A percentile compares a stretch with the other conserved stretches of the same genome.
These are phyloP conservation scores for Phialophora expanda DNA, from an alignment of 2,329 filamentous ascomycete genomes.

Conservation along the genomic window DNA sequence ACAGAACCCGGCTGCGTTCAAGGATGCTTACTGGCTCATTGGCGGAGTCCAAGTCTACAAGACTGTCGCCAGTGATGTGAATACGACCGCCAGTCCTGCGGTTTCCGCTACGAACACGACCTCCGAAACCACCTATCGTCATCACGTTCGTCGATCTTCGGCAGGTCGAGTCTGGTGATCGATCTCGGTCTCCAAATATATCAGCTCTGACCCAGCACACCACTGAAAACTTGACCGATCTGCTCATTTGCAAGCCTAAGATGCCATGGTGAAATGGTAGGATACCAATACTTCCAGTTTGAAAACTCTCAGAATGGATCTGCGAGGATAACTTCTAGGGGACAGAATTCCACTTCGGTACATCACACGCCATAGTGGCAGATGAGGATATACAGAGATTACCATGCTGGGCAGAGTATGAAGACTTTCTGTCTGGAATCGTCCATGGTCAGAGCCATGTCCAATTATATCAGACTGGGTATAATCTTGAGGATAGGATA, in stretches of 20 bases:
- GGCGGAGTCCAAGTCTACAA: conserved; percentile 69
- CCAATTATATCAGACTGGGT: background rate
- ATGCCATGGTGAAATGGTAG: background rate
- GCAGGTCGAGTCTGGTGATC: background rate
- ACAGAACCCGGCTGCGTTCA: conserved; percentile 69
- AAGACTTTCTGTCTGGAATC: background rate
- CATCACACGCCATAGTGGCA: background rate
- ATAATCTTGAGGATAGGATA: background rate
- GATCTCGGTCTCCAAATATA: background rate
- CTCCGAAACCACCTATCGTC: background rate
- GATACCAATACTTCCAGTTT: background rate
- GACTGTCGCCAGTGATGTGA: conserved; percentile 2
- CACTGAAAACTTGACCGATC: background rate
- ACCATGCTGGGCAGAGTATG: background rate
- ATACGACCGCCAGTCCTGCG: background rate
- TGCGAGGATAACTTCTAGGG: conserved; percentile 1
- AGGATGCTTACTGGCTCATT: conserved; percentile 75
- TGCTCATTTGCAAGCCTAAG: background rate
- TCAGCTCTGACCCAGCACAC: background rate
- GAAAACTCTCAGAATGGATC: background rate
- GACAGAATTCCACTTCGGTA: background rate
- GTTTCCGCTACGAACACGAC: background rate
- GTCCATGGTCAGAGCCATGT: background rate
- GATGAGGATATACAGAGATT: background rate
- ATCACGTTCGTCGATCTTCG: background rate